Conservation (phyloP, 345 rosid species). For the Kandelia obovata region DNA sequence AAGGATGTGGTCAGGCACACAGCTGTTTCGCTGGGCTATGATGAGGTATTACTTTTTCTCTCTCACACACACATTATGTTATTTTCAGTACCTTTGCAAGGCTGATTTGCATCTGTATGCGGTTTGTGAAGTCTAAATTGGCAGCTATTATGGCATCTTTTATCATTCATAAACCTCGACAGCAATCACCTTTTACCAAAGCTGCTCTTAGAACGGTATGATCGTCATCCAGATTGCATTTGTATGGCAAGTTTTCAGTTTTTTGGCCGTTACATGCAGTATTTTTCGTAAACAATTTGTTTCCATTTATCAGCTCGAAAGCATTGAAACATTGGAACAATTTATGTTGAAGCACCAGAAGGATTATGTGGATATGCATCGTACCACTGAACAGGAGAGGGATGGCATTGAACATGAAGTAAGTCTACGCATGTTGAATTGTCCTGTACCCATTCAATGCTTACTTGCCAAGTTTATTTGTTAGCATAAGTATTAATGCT, state of each 20-base stretch:
- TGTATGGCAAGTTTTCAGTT: too few relatives aligned
- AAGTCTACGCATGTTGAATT: conserved; percentile 22
- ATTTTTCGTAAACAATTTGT: not conserved
- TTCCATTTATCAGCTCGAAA: conserved; percentile 46
- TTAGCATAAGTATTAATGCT: too few relatives aligned
- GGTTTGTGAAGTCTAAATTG: conserved; percentile 53
- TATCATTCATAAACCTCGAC: conserved; percentile 68
- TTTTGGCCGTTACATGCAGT: not conserved
- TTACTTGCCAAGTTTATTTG: too few relatives aligned
- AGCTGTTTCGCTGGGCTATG: conserved; percentile 14
- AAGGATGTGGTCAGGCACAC: conserved; percentile 17
- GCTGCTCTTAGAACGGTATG: conserved; percentile 73
- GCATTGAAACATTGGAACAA: conserved; percentile 67
- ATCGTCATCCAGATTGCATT: not conserved
- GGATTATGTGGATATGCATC: conserved; percentile 79
- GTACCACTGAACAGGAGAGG: conserved; percentile 78
- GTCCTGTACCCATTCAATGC: not conserved
- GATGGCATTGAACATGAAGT: conserved; percentile 96
- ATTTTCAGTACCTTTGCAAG: too few relatives aligned
- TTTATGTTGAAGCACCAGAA: conserved; percentile 74
- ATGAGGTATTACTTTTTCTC: conserved; percentile 2
- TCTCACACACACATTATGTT: too few relatives aligned
- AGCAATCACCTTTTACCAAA: conserved; percentile 55
- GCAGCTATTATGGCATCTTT: conserved; percentile 78
- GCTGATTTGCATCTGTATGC: not conserved